Percentiles rank a stretch among this genome's conserved stretches.
These are phyloP conservation scores for Kodamaea lidongshanica DNA, from an alignment of 805 yeast genomes.

Conservation along the genomic window DNA sequence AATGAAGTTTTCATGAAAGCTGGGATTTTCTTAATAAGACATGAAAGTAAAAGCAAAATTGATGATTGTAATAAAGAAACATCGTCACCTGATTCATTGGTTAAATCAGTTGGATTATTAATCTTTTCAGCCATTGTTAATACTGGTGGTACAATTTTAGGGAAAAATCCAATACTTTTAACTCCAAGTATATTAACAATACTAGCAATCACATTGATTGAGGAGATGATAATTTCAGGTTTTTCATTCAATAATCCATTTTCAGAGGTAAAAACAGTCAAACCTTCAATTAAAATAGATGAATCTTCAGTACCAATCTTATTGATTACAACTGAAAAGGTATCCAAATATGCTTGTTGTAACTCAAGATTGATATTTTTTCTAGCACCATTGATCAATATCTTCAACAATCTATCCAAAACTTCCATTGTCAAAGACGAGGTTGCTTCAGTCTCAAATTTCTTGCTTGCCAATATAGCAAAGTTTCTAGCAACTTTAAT, in stretches of 20 bases:
- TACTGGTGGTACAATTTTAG: slow-evolving; percentile 75
- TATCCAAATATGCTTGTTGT: slow-evolving; percentile 64
- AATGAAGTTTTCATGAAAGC: slow-evolving; percentile 71
- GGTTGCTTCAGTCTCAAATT: slow-evolving; percentile 62
- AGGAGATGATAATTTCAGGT: slow-evolving; percentile 64
- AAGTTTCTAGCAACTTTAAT: slow-evolving; percentile 54
- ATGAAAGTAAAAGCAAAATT: slow-evolving; percentile 61
- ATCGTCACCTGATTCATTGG: slow-evolving; percentile 20
- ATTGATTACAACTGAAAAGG: slow-evolving; percentile 54
- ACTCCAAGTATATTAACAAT: slow-evolving; percentile 75
- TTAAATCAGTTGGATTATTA: slow-evolving; percentile 38
- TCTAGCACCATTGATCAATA: slow-evolving; percentile 37
- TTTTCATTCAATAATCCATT: slow-evolving; percentile 49
- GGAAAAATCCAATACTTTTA: slow-evolving; percentile 75
- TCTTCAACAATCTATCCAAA: slow-evolving; percentile 46
- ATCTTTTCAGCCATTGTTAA: slow-evolving; percentile 40
- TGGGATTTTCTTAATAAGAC: slow-evolving; percentile 77
- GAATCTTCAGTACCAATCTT: slow-evolving; percentile 55
- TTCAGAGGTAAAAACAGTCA: slow-evolving; percentile 44
- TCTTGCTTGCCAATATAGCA: slow-evolving; percentile 55
- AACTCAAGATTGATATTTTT: slow-evolving; percentile 41
- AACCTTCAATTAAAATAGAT: slow-evolving; percentile 40
- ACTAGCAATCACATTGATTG: slow-evolving; percentile 66
- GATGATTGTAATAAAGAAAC: slow-evolving; percentile 57
- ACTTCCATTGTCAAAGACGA: slow-evolving; percentile 45